A percentile compares a stretch with the other conserved stretches of the same genome.
Conservation (phyloP, 306 rosid species). For the Vicia villosa region DNA sequence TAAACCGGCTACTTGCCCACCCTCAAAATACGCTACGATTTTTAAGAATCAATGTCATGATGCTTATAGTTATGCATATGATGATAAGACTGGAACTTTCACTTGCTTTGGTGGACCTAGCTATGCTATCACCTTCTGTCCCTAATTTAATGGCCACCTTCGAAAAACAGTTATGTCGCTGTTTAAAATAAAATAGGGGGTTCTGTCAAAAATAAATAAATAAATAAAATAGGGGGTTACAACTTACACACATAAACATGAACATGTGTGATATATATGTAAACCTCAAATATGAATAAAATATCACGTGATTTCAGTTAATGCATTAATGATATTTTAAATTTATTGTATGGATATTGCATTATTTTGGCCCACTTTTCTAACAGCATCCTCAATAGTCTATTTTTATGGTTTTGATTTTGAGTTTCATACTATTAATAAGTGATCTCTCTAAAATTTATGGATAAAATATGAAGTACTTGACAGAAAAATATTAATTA, state of each 20-base stretch:
- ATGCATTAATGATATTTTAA: neutral
- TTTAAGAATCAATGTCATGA: conserved; percentile 61
- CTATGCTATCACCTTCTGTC: conserved; percentile 65
- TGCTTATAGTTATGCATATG: conserved; percentile 72
- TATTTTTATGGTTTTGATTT: too few relatives aligned
- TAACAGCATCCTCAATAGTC: too few relatives aligned
- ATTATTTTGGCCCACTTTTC: neutral
- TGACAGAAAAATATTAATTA: too few relatives aligned
- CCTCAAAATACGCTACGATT: conserved; percentile 45
- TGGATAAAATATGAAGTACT: too few relatives aligned
- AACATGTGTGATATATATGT: neutral
- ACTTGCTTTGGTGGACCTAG: conserved; percentile 51
- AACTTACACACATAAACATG: neutral
- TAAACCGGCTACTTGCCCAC: conserved; percentile 40
- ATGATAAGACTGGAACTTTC: conserved; percentile 53
- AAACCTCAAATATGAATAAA: neutral
- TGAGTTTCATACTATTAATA: too few relatives aligned
- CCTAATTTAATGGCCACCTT: conserved; percentile 27
- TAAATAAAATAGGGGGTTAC: neutral
- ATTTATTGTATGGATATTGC: neutral
- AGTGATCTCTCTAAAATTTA: too few relatives aligned
- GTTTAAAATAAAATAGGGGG: too few relatives aligned
- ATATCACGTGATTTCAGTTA: neutral
- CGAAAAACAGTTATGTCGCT: neutral
- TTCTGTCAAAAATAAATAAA: too few relatives aligned